Evolutionary conservation across 345 rosid genomes (phyloP).

Genomic region (Corymbia maculata): DNA sequence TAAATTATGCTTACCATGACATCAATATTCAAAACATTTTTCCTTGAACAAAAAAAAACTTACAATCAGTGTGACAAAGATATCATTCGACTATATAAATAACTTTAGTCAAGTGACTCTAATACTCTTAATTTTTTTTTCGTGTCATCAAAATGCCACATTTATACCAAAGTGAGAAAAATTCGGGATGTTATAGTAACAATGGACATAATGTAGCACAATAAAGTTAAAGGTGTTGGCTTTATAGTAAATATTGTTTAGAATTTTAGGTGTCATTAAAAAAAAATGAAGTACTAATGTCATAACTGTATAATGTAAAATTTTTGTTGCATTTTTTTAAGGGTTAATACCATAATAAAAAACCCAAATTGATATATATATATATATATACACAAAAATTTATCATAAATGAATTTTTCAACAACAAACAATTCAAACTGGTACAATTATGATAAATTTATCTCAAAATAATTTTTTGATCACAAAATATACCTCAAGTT

Average conservation of each 20-base stretch:
- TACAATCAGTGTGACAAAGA: neutral
- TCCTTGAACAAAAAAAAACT: no score
- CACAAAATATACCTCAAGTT: no score
- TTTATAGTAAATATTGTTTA: neutral
- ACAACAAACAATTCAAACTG: no score
- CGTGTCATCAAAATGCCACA: neutral
- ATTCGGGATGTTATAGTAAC: neutral
- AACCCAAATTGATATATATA: no score
- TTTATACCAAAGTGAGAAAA: neutral
- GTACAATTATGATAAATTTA: no score
- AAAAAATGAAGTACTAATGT: neutral
- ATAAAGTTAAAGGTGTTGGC: neutral
- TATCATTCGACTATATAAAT: neutral
- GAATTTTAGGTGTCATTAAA: neutral
- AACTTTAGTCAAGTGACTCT: neutral
- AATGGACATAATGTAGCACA: accelerated
- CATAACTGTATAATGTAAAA: neutral
- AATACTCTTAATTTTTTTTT: neutral
- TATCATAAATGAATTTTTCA: no score
- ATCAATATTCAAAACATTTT: no score
- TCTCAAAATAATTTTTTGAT: no score
- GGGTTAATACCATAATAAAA: no score
- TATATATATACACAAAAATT: no score
- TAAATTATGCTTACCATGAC: neutral
- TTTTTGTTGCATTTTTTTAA: neutral